Percentiles rank a stretch among this genome's conserved stretches.
phyloP scores from a whole-genome alignment of 2,329 filamentous ascomycete species.

The Neodidymelliopsis sp. region DNA sequence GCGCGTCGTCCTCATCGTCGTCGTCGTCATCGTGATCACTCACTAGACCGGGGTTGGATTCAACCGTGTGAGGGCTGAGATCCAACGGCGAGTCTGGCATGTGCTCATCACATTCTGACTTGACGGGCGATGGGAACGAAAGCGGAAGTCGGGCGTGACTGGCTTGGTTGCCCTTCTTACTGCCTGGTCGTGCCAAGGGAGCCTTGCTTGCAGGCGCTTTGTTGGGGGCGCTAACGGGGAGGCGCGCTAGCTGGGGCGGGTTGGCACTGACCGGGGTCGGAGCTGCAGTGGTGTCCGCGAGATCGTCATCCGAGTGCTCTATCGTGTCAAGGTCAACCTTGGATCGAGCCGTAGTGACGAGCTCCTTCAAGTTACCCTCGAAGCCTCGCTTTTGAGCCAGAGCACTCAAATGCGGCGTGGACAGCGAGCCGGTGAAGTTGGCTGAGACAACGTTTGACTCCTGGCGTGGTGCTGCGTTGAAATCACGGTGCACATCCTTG shows the following conservation, averaged over 20 bases:
- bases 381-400: conserved; percentile 52
- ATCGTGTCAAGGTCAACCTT: conserved; percentile 48
- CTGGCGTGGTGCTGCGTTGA: conserved; percentile 28
- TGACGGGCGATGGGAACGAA: conserved; percentile 39
- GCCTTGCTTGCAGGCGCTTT: conserved; percentile 38
- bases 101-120: conserved; percentile 36
- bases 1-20: conserved; percentile 50
- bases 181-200: conserved; percentile 41
- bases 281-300: conserved; percentile 36
- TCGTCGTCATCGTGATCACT: conserved; percentile 60
- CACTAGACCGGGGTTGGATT: conserved; percentile 59
- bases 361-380: conserved; percentile 48
- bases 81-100: conserved; percentile 48
- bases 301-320: conserved; percentile 48
- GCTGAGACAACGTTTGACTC: conserved; percentile 20
- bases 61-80: conserved; percentile 57
- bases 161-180: conserved; percentile 40
- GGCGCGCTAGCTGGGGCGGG: conserved; percentile 43
- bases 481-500: conserved; percentile 43
- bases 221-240: conserved; percentile 37
- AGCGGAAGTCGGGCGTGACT: conserved; percentile 42
- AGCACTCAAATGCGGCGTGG: conserved; percentile 53
- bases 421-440: conserved; percentile 48
- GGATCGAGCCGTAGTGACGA: conserved; percentile 47
- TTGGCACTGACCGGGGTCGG: conserved; percentile 40